A percentile compares a stretch with the other conserved stretches of the same genome.
phyloP scores from a whole-genome alignment of 208 protist genomes.

The Dictyostelium gargantuum region DNA sequence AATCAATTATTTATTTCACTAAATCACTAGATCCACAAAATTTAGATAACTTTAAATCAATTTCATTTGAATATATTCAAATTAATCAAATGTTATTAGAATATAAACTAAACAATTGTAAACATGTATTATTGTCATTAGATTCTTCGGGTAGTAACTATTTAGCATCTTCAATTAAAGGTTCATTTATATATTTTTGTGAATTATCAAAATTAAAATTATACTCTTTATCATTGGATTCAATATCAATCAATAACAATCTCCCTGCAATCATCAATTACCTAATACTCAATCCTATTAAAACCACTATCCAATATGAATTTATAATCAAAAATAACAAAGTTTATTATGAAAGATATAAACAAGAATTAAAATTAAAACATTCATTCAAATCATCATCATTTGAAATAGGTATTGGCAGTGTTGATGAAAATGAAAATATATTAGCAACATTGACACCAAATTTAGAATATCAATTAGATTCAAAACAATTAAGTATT shows the following conservation, averaged over 20 bases:
- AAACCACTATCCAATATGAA: neutral
- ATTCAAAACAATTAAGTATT: neutral
- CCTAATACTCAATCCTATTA: too few species aligned
- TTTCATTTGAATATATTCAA: neutral
- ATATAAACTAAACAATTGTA: neutral
- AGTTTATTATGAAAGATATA: neutral
- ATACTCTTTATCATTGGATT: too few species aligned
- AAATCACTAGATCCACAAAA: neutral
- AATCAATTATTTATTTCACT: neutral
- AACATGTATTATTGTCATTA: neutral
- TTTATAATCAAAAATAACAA: neutral
- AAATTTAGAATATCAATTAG: neutral
- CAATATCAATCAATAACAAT: too few species aligned
- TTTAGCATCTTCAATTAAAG: neutral
- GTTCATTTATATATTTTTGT: neutral
- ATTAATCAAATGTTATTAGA: neutral
- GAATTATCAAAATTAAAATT: too few species aligned
- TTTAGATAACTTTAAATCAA: neutral
- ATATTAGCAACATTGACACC: neutral
- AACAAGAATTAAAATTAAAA: neutral
- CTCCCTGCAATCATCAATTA: too few species aligned
- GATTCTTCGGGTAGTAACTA: neutral
- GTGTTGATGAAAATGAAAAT: neutral
- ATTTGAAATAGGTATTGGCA: too few species aligned
- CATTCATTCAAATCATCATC: neutral